Evolutionary conservation across 23 red algal species (phyloP).

Genomic region (Chondrus crispus): DNA sequence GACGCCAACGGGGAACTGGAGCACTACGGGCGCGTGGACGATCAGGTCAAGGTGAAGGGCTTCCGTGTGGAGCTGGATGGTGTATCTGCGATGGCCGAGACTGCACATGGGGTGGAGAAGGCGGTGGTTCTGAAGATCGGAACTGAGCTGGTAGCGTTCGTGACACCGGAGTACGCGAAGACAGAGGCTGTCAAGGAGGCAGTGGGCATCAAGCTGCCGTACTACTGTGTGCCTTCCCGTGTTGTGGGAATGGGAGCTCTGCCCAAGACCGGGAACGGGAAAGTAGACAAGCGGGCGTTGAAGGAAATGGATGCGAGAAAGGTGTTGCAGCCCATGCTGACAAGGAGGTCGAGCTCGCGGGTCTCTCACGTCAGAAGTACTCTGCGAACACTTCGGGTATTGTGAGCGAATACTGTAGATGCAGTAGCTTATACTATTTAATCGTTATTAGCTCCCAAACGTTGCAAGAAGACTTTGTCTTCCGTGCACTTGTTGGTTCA

Average conservation of each 20-base stretch:
- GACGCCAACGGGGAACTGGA: slow-evolving; percentile 16
- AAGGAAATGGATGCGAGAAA: no score
- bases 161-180: not conserved
- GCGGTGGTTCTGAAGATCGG: slow-evolving; percentile 21
- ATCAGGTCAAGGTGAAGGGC: slow-evolving; percentile 40
- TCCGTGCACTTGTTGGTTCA: no score
- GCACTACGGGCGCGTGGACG: slow-evolving; percentile 34
- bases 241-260: slow-evolving; percentile 1
- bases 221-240: slow-evolving; percentile 33
- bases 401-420: no score
- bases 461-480: no score
- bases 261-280: slow-evolving; percentile 22
- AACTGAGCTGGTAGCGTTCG: not conserved
- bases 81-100: slow-evolving; percentile 1
- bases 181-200: not conserved
- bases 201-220: slow-evolving; percentile 1
- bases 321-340: no score
- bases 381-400: no score
- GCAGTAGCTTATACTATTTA: no score
- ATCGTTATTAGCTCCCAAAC: no score
- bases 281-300: slow-evolving; percentile 31
- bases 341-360: no score
- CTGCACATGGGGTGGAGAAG: not conserved
- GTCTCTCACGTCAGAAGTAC: no score
- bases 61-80: slow-evolving; percentile 42